Percentiles rank a stretch among this genome's conserved stretches.
Conservation (phyloP, 2,329 filamentous ascomycete genomes). For the Pseudocercospora macadamiae region DNA sequence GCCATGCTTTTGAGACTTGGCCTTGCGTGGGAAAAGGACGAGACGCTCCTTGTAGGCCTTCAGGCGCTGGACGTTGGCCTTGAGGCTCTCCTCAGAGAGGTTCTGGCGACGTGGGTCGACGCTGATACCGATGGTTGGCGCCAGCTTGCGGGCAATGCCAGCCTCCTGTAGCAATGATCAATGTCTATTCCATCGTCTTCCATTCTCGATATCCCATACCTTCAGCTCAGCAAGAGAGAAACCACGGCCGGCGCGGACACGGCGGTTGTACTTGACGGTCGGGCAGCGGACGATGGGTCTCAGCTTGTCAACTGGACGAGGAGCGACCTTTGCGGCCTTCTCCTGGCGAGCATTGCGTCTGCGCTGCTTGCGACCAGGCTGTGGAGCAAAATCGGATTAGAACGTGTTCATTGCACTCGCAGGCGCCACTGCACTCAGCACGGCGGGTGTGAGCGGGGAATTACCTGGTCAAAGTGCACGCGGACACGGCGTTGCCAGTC, state of each 20-base stretch:
- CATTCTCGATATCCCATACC: slow-evolving; percentile 58
- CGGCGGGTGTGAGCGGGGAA: slow-evolving; percentile 54
- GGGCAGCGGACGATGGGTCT: slow-evolving; percentile 97
- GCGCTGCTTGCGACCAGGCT: slow-evolving; percentile 96
- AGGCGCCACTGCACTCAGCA: slow-evolving; percentile 58
- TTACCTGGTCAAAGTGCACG: slow-evolving; percentile 99
- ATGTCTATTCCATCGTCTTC: slow-evolving; percentile 24
- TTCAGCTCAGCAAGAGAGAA: slow-evolving; percentile 98
- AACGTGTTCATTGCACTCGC: slow-evolving; percentile 40
- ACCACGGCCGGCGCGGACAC: slow-evolving; percentile 92
- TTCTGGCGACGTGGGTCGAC: slow-evolving; percentile 97
- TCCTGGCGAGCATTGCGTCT: slow-evolving; percentile 87
- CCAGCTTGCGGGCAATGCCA: slow-evolving; percentile 90
- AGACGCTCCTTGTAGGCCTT: slow-evolving; percentile 96
- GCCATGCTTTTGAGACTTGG: slow-evolving; percentile 90
- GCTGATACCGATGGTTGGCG: slow-evolving; percentile 93
- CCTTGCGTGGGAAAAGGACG: slow-evolving; percentile 96
- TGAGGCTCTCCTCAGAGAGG: slow-evolving; percentile 91
- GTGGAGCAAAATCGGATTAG: slow-evolving; percentile 42
- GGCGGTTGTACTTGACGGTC: slow-evolving; percentile 97
- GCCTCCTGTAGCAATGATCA: slow-evolving; percentile 67
- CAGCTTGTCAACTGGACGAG: slow-evolving; percentile 95
- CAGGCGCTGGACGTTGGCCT: slow-evolving; percentile 94
- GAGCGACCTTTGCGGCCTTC: slow-evolving; percentile 94
- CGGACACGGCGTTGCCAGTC: slow-evolving; percentile 99